phyloP scores from a whole-genome alignment of 352 stramenopile genomes.

The Pilasporangium apinafurcum region DNA sequence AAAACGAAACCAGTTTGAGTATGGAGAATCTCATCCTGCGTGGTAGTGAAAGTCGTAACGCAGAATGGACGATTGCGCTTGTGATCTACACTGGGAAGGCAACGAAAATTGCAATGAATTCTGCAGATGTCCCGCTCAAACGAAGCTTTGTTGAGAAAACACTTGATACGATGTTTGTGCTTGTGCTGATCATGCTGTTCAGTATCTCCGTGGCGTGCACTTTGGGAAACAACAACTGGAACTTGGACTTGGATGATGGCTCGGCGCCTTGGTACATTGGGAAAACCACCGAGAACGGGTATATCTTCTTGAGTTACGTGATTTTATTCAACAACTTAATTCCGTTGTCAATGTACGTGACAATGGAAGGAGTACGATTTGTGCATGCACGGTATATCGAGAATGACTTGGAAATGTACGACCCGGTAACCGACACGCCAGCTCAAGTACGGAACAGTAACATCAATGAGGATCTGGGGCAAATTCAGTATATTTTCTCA shows the following conservation, averaged over 20 bases:
- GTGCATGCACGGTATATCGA: slow-evolving; percentile 84
- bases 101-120: slow-evolving; percentile 86
- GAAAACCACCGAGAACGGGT: slow-evolving; percentile 50
- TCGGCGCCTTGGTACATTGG: slow-evolving; percentile 64
- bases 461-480: slow-evolving; percentile 85
- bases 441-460: slow-evolving; percentile 84
- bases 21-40: slow-evolving; percentile 87
- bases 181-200: slow-evolving; percentile 83
- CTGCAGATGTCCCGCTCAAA: slow-evolving; percentile 70
- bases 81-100: slow-evolving; percentile 82
- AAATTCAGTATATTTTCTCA: slow-evolving; percentile 90
- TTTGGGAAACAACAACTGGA: slow-evolving; percentile 82
- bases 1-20: slow-evolving; percentile 53
- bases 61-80: slow-evolving; percentile 80
- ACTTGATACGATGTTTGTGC: slow-evolving; percentile 84
- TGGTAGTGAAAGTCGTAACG: slow-evolving; percentile 79
- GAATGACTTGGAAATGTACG: slow-evolving; percentile 83
- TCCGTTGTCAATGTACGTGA: slow-evolving; percentile 86
- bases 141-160: slow-evolving; percentile 85
- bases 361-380: slow-evolving; percentile 86
- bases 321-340: slow-evolving; percentile 90
- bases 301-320: slow-evolving; percentile 88
- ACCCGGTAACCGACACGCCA: slow-evolving; percentile 58
- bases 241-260: slow-evolving; percentile 49
- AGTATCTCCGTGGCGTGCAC: slow-evolving; percentile 80